Percentiles rank a stretch among this genome's conserved stretches.
phyloP scores from a whole-genome alignment of 441 rosid species.

The Pelargonium fulgidum region DNA sequence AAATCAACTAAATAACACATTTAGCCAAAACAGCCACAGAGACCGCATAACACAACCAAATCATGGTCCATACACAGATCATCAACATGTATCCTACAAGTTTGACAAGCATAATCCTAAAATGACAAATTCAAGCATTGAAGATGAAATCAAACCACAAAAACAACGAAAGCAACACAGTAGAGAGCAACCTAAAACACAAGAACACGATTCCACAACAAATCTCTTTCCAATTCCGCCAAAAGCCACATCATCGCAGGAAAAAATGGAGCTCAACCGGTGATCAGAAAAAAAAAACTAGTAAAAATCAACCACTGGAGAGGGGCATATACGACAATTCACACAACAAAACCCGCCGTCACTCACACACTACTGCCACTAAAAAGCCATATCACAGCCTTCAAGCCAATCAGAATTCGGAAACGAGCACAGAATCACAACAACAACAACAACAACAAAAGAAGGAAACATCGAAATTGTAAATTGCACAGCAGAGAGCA shows the following conservation, averaged over 20 bases:
- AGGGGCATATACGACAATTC: slow-evolving; percentile 24
- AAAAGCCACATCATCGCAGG: not conserved
- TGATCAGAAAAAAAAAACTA: not conserved
- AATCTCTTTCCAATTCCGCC: not conserved
- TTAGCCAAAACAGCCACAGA: not conserved
- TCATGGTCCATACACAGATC: not conserved
- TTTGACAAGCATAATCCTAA: not conserved
- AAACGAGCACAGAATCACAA: no score
- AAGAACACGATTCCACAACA: no score
- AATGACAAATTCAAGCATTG: not conserved
- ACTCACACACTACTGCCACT: not conserved
- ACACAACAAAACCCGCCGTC: slow-evolving; percentile 1
- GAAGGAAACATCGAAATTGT: not conserved
- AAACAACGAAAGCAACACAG: not conserved
- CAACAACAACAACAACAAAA: not conserved
- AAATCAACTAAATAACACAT: not conserved
- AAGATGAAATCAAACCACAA: not conserved
- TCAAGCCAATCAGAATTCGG: no score
- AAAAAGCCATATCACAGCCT: not conserved
- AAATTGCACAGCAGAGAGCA: not conserved
- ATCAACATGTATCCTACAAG: not conserved
- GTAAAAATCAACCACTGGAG: not conserved
- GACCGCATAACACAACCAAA: not conserved
- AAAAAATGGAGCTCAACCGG: not conserved
- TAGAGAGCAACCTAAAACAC: no score